Evolutionary conservation across 2,329 filamentous ascomycete genomes (phyloP).

Genomic region (Aspergillus sp.): DNA sequence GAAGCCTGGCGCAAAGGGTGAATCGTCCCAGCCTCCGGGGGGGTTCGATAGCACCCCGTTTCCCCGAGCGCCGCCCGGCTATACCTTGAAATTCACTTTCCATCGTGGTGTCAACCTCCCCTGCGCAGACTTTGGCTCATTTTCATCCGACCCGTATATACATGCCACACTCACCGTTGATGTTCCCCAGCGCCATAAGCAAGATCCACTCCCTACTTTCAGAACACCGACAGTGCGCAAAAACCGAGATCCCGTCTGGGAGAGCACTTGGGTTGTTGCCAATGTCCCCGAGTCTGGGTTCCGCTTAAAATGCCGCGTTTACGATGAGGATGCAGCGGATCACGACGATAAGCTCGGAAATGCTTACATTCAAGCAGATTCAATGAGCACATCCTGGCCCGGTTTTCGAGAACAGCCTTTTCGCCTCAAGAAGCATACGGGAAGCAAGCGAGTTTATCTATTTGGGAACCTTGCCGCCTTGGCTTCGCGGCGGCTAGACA

Average conservation of each 20-base stretch:
- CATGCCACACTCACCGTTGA: conserved; percentile 73
- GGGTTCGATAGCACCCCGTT: conserved; percentile 82
- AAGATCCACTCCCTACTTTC: conserved; percentile 75
- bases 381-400: conserved; percentile 67
- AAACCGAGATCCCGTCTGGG: conserved; percentile 77
- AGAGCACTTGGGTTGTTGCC: conserved; percentile 84
- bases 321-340: conserved; percentile 87
- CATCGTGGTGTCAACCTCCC: conserved; percentile 81
- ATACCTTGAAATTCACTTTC: conserved; percentile 83
- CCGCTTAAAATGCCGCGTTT: conserved; percentile 80
- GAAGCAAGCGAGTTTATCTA: conserved; percentile 84
- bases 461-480: conserved; percentile 70
- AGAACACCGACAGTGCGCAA: conserved; percentile 77
- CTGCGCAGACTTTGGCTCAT: conserved; percentile 74
- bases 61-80: conserved; percentile 74
- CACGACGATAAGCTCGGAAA: conserved; percentile 88
- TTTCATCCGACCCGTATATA: conserved; percentile 83
- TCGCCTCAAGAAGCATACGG: conserved; percentile 76
- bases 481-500: conserved; percentile 64
- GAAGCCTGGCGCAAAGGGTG: conserved; percentile 23
- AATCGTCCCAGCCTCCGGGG: conserved; percentile 62
- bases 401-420: conserved; percentile 69
- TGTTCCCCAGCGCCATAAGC: conserved; percentile 78
- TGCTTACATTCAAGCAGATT: conserved; percentile 69
- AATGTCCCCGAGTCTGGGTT: conserved; percentile 84